Evolutionary conservation across 176 grass and related monocot species (phyloP).

Genomic region (Oryza officinalis): DNA sequence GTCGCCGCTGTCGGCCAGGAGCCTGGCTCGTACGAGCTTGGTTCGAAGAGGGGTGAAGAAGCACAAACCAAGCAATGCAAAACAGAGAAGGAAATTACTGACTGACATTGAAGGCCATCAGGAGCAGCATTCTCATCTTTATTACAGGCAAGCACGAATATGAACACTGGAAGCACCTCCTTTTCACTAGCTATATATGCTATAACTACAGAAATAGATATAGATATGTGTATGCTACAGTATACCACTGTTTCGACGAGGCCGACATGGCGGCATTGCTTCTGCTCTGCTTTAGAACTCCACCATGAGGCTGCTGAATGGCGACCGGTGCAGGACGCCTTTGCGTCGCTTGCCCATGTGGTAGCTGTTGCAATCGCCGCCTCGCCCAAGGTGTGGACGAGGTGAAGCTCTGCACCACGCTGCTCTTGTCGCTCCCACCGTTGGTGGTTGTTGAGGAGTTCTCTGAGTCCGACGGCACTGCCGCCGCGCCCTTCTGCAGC

Average conservation of each 20-base stretch:
- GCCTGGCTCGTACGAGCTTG: too few species aligned
- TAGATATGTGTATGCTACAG: slow-evolving; percentile 44
- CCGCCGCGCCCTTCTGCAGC: not conserved
- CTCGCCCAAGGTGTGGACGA: slow-evolving; percentile 61
- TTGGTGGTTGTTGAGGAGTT: slow-evolving; percentile 65
- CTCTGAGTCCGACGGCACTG: slow-evolving; percentile 49
- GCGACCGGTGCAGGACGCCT: slow-evolving; percentile 85
- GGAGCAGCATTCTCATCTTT: slow-evolving; percentile 36
- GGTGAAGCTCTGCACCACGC: slow-evolving; percentile 73
- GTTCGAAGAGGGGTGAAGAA: not conserved
- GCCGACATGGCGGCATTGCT: not conserved
- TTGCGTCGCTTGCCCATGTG: slow-evolving; percentile 77
- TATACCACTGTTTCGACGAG: not conserved
- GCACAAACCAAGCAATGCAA: slow-evolving; percentile 3
- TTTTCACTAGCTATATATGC: slow-evolving; percentile 12
- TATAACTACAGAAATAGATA: slow-evolving; percentile 19
- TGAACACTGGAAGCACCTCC: slow-evolving; percentile 32
- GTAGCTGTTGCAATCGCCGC: slow-evolving; percentile 56
- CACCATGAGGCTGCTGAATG: slow-evolving; percentile 76
- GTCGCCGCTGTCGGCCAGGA: too few species aligned
- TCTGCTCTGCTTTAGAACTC: slow-evolving; percentile 46
- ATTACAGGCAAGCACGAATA: slow-evolving; percentile 52
- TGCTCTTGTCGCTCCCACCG: slow-evolving; percentile 68
- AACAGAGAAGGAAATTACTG: not conserved
- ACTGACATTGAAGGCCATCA: slow-evolving; percentile 18